A percentile compares a stretch with the other conserved stretches of the same genome.
Conservation (phyloP, 345 rosid genomes). For the Chamaenerion angustifolium region DNA sequence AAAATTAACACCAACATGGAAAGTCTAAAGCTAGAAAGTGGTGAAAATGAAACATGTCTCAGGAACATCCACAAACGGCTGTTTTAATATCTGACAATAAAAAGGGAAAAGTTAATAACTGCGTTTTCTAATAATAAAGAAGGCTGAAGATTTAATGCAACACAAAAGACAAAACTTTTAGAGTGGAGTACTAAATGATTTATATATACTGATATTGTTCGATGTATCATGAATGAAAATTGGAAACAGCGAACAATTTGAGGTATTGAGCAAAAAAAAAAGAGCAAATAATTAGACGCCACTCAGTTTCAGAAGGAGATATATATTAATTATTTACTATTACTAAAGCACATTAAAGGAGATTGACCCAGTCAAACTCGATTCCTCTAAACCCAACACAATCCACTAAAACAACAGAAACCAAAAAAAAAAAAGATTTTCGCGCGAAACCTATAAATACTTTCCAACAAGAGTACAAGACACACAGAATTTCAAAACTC, state of each 20-base stretch:
- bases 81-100: not conserved
- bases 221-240: slow-evolving; percentile 16
- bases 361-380: slow-evolving; percentile 45
- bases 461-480: not conserved
- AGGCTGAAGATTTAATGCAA: slow-evolving; percentile 11
- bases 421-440: slow-evolving; percentile 13
- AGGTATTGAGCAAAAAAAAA: slow-evolving; percentile 15
- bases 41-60: not conserved
- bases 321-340: slow-evolving; percentile 17
- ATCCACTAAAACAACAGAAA: slow-evolving; percentile 19
- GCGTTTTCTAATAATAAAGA: not conserved
- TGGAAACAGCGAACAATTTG: not conserved
- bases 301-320: slow-evolving; percentile 16
- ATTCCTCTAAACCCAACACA: slow-evolving; percentile 22
- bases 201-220: slow-evolving; percentile 35
- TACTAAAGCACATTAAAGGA: slow-evolving; percentile 13
- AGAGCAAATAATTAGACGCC: slow-evolving; percentile 15
- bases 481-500: not conserved
- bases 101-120: not conserved
- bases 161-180: slow-evolving; percentile 57
- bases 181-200: no score
- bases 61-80: not conserved
- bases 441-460: slow-evolving; percentile 44
- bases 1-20: slow-evolving; percentile 5
- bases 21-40: slow-evolving; percentile 11